Conservation (phyloP, 306 rosid species). For the Cicer bijugum region DNA sequence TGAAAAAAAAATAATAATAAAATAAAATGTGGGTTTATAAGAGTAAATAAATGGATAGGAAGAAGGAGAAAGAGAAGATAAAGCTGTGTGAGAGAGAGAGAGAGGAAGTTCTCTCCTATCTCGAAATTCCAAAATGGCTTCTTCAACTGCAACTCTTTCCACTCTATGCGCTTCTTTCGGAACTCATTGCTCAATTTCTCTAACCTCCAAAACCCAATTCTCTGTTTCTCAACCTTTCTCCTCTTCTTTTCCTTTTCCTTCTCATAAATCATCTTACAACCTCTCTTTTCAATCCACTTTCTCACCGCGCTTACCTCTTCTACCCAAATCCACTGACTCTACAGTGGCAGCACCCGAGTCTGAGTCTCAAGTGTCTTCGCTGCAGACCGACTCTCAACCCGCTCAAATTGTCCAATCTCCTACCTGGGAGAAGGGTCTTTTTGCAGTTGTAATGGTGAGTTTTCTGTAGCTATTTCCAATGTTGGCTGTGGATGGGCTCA, state of each 20-base stretch:
- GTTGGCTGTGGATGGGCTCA: background rate
- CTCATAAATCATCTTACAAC: conserved; percentile 43
- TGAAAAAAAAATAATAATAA: too few relatives aligned
- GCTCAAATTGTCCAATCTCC: conserved; percentile 49
- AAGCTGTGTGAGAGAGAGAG: conserved; percentile 1
- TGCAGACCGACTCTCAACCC: conserved; percentile 44
- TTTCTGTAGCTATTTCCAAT: background rate
- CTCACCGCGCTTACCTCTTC: conserved; percentile 50
- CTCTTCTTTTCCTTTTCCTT: conserved; percentile 51
- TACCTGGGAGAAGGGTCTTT: conserved; percentile 70
- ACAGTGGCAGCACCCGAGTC: conserved; percentile 24
- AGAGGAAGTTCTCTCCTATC: conserved; percentile 36
- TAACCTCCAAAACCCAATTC: conserved; percentile 36
- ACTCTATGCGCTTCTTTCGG: conserved; percentile 62
- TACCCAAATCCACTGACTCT: conserved; percentile 57
- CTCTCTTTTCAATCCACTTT: conserved; percentile 51
- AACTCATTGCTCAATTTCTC: conserved; percentile 61
- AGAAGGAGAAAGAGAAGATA: background rate
- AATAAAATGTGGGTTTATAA: too few relatives aligned
- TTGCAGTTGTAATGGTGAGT: conserved; percentile 92
- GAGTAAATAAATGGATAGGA: conserved; percentile 41
- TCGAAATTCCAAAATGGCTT: conserved; percentile 63
- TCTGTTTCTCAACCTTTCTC: conserved; percentile 37
- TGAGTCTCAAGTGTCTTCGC: conserved; percentile 16
- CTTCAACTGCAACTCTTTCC: conserved; percentile 66